phyloP scores from a whole-genome alignment of 2,329 filamentous ascomycete genomes.

The Pseudofabraea citricarpa region DNA sequence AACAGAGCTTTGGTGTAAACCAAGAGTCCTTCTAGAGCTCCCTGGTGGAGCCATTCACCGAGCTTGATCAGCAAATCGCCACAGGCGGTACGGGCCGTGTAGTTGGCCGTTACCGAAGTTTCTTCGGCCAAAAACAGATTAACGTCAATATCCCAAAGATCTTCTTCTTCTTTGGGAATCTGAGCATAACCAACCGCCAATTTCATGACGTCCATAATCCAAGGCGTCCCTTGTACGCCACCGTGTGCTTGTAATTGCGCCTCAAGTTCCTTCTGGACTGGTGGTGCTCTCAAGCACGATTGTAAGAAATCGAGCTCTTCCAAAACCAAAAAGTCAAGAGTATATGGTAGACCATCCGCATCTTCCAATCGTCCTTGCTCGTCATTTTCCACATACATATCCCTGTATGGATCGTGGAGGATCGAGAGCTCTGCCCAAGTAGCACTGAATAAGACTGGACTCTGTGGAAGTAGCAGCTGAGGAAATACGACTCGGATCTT shows the following conservation, averaged over 20 bases:
- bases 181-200: conserved; percentile 81
- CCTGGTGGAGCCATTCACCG: conserved; percentile 78
- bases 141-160: conserved; percentile 93
- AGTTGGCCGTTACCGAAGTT: conserved; percentile 90
- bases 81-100: conserved; percentile 88
- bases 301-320: conserved; percentile 96
- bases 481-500: conserved; percentile 84
- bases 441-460: conserved; percentile 74
- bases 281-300: conserved; percentile 80
- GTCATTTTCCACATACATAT: conserved; percentile 81
- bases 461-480: conserved; percentile 75
- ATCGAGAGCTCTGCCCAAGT: conserved; percentile 84
- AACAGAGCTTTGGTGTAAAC: conserved; percentile 74
- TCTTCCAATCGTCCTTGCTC: conserved; percentile 86
- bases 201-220: conserved; percentile 85
- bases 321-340: conserved; percentile 85
- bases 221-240: conserved; percentile 61
- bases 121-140: conserved; percentile 95
- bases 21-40: conserved; percentile 73
- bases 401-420: conserved; percentile 68
- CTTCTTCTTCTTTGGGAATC: conserved; percentile 89
- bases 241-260: conserved; percentile 62
- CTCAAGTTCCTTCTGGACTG: conserved; percentile 85
- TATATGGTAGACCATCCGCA: conserved; percentile 87
- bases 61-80: conserved; percentile 90